These are phyloP conservation scores for Alternaria dauci DNA, from an alignment of 2,329 filamentous ascomycete species.

Conservation along the genomic window DNA sequence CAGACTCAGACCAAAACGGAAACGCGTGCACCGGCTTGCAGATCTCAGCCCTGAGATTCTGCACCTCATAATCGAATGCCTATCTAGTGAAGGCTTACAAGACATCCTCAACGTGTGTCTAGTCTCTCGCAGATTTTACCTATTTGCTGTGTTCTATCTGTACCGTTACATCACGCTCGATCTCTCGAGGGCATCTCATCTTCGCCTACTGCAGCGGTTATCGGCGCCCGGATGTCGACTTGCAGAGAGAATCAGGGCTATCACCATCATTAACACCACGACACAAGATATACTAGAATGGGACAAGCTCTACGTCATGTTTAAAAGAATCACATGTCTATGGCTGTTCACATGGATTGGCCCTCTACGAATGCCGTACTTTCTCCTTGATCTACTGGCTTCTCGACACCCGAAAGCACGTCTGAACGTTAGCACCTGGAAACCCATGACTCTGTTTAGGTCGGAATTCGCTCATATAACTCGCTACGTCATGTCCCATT, in stretches of 20 bases:
- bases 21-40: not conserved
- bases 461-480: not conserved
- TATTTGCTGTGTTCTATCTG: not conserved
- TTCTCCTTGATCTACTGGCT: slow-evolving; percentile 1
- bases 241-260: not conserved
- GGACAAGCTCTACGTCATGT: not conserved
- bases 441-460: not conserved
- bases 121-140: slow-evolving; percentile 9
- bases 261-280: not conserved
- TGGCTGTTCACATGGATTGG: slow-evolving; percentile 4
- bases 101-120: slow-evolving; percentile 3
- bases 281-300: not conserved
- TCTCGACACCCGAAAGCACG: slow-evolving; percentile 3
- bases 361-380: not conserved
- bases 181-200: not conserved
- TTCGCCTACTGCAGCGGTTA: slow-evolving; percentile 2
- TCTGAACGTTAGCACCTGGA: not conserved
- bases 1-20: not conserved
- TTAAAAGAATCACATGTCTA: not conserved
- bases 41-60: slow-evolving; percentile 1
- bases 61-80: slow-evolving; percentile 1
- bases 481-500: not conserved
- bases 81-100: not conserved
- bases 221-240: not conserved
- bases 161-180: slow-evolving; percentile 8